A percentile compares a stretch with the other conserved stretches of the same genome.
phyloP scores from a whole-genome alignment of 2,329 filamentous ascomycete genomes.

The Zymoseptoria pseudotritici region DNA sequence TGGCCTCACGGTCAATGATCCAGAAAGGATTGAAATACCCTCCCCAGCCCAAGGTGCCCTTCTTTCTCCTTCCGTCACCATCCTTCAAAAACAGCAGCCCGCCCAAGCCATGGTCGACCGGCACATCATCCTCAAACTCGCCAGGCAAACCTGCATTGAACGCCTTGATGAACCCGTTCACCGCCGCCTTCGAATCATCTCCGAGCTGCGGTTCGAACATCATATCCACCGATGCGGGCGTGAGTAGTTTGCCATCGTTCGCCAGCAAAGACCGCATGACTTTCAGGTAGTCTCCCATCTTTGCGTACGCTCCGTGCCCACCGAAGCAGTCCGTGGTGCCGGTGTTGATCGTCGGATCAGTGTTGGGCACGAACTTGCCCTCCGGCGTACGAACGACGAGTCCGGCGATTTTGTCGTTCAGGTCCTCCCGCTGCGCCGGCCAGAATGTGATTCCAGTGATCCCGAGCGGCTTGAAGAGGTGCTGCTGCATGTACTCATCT shows the following conservation, averaged over 20 bases:
- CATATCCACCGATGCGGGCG: slow-evolving; percentile 33
- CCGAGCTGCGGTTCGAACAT: slow-evolving; percentile 45
- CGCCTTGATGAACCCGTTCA: slow-evolving; percentile 24
- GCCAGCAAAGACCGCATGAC: slow-evolving; percentile 42
- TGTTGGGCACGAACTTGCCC: slow-evolving; percentile 15
- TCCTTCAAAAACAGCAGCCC: slow-evolving; percentile 38
- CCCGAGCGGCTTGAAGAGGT: slow-evolving; percentile 41
- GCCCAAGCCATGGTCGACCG: slow-evolving; percentile 35
- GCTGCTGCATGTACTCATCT: slow-evolving; percentile 38
- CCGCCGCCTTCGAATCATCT: slow-evolving; percentile 15
- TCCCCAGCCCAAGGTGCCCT: slow-evolving; percentile 38
- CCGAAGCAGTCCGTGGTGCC: slow-evolving; percentile 28
- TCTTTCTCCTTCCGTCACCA: slow-evolving; percentile 32
- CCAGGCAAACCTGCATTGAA: slow-evolving; percentile 29
- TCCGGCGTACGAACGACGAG: slow-evolving; percentile 17
- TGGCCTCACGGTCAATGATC: slow-evolving; percentile 35
- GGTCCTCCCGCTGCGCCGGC: slow-evolving; percentile 12
- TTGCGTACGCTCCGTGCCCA: slow-evolving; percentile 26
- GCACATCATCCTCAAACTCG: slow-evolving; percentile 25
- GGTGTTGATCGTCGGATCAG: slow-evolving; percentile 16
- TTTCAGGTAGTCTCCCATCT: slow-evolving; percentile 37
- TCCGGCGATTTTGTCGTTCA: slow-evolving; percentile 16
- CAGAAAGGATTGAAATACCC: slow-evolving; percentile 43
- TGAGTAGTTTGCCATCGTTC: slow-evolving; percentile 45
- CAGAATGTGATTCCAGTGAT: slow-evolving; percentile 31